Evolutionary conservation across 441 rosid species (phyloP).

Genomic region (Pelargonium australe): DNA sequence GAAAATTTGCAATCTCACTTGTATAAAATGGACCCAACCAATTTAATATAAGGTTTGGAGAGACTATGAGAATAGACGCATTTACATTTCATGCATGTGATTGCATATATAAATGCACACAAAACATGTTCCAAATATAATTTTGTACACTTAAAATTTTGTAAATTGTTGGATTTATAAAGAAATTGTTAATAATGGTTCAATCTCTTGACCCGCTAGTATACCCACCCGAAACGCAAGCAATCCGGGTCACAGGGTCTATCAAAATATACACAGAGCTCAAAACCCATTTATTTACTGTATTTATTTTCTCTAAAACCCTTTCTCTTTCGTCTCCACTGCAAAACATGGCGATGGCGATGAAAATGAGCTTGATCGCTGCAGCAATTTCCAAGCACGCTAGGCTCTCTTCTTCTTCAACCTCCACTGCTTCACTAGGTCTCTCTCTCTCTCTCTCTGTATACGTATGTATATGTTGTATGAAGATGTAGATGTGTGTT

Average conservation of each 20-base stretch:
- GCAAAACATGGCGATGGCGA: not conserved
- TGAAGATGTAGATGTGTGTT: not conserved
- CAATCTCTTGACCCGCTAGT: not conserved
- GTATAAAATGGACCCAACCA: too few species aligned
- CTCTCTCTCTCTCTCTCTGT: conserved; percentile 11
- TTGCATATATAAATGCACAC: too few species aligned
- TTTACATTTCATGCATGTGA: too few species aligned
- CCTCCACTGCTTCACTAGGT: conserved; percentile 32
- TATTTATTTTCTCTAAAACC: not conserved
- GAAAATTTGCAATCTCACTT: too few species aligned
- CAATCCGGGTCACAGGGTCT: not conserved
- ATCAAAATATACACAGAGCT: not conserved
- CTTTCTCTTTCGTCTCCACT: not conserved
- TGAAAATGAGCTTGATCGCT: conserved; percentile 39
- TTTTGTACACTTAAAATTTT: too few species aligned
- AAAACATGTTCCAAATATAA: too few species aligned
- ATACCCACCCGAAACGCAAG: not conserved
- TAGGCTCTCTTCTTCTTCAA: conserved; percentile 22
- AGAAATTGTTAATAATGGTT: not conserved
- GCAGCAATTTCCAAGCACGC: conserved; percentile 33
- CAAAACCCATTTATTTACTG: not conserved
- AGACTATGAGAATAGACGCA: too few species aligned
- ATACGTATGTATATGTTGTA: not conserved
- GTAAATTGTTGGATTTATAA: too few species aligned
- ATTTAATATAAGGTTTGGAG: too few species aligned